phyloP scores from a whole-genome alignment of 768 basidiomycete genomes.

The Pholiota microspora region DNA sequence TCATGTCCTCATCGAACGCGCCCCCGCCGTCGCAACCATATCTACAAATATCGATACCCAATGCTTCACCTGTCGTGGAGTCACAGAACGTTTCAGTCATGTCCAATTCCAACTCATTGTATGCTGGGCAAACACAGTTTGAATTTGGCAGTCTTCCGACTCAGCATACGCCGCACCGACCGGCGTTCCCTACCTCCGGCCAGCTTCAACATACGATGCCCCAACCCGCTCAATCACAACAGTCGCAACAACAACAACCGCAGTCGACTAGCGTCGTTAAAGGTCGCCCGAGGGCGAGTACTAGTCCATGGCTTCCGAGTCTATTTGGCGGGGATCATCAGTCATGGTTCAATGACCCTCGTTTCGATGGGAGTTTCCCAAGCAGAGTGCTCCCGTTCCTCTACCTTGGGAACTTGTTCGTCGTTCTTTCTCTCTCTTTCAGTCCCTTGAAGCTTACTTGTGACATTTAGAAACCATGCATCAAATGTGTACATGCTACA shows the following conservation, averaged over 20 bases:
- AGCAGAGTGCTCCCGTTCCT: conserved; percentile 90
- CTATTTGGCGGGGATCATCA: conserved; percentile 69
- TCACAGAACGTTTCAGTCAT: conserved; percentile 2
- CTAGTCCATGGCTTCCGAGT: conserved; percentile 62
- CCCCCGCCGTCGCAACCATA: conserved; percentile 5
- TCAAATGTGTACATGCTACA: conserved; percentile 95
- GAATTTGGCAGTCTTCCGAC: conserved; percentile 19
- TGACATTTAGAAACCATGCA: conserved; percentile 74
- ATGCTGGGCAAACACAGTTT: conserved; percentile 5
- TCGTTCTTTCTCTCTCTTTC: conserved; percentile 23
- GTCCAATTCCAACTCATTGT: not conserved
- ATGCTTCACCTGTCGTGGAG: not conserved
- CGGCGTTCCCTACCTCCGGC: not conserved
- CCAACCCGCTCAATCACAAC: conserved; percentile 1
- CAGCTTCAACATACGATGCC: not conserved
- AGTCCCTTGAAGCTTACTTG: not conserved
- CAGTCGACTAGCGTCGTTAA: conserved; percentile 21
- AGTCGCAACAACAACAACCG: conserved; percentile 12
- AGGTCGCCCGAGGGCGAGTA: conserved; percentile 67
- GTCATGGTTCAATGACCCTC: conserved; percentile 91
- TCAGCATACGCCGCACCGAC: not conserved
- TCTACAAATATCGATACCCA: conserved; percentile 1
- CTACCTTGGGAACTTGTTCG: conserved; percentile 92
- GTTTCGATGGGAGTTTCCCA: conserved; percentile 96
- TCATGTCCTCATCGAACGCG: conserved; percentile 11